phyloP scores from a whole-genome alignment of 106 monocot genomes.

The Dactylorhiza incarnata region DNA sequence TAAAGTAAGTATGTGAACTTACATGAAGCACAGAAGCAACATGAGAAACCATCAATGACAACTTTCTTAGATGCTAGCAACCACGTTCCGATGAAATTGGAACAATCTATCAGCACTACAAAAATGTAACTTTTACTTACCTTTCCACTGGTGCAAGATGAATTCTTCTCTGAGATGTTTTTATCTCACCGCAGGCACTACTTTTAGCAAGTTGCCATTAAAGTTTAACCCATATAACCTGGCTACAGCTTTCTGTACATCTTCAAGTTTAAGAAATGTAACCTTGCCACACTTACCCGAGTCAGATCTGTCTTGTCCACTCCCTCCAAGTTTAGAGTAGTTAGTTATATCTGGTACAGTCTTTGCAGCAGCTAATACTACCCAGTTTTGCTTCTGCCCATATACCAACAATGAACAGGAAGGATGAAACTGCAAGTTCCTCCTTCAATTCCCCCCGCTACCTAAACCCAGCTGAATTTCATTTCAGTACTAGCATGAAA shows the following conservation, averaged over 20 bases:
- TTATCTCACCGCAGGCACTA: conserved; percentile 29
- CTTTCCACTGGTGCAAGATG: too few relatives aligned
- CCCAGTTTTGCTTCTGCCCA: conserved; percentile 72
- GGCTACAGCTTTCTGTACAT: conserved; percentile 50
- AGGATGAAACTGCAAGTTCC: conserved; percentile 74
- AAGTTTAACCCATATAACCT: conserved; percentile 53
- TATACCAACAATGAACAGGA: conserved; percentile 78
- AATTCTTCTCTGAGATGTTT: too few relatives aligned
- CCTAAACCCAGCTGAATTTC: too few relatives aligned
- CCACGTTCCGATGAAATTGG: too few relatives aligned
- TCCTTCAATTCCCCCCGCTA: too few relatives aligned
- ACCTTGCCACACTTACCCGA: conserved; percentile 58
- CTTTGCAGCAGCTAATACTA: conserved; percentile 77
- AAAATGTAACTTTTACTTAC: too few relatives aligned
- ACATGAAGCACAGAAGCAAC: too few relatives aligned
- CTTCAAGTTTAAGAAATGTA: conserved; percentile 66
- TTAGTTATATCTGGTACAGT: conserved; percentile 44
- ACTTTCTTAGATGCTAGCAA: too few relatives aligned
- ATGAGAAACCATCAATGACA: too few relatives aligned
- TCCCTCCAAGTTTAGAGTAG: conserved; percentile 17
- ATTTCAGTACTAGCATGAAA: too few relatives aligned
- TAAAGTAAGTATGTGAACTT: too few relatives aligned
- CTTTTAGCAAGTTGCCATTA: conserved; percentile 42
- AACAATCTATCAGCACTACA: too few relatives aligned
- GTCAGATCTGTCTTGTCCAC: conserved; percentile 16